Base-by-base conservation (phyloP, 2,329 filamentous ascomycete species). In the Fusarium drepaniforme region DNA sequence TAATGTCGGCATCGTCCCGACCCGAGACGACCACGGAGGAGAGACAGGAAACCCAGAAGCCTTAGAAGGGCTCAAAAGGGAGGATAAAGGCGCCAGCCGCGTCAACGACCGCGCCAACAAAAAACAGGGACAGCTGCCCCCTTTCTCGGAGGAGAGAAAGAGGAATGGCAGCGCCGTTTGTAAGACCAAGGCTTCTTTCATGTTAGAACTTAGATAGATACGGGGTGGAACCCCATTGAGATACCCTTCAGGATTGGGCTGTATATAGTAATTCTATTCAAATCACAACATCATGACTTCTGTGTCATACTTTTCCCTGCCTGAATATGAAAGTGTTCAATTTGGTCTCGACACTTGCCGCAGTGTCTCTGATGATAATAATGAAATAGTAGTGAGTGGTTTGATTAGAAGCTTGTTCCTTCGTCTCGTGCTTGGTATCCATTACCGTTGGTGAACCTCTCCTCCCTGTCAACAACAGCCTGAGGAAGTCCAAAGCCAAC, bases 401-500 rank as follows among this genome's bases (percentile, higher is more conserved):
- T 25, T 25, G 11, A 18, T 71, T 25, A 78, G 1, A 78, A 37
- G 11, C 76, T 77, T 21, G 38, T 51, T 1, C 70, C 77, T 7
- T 78, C 70, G 11, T 78, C 77, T 40, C 64, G 64, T 6, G 58
- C 58, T 30, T 66, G 53, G 5, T 76, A 76, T 6, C 74, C 74
- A 30, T 76, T 73, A 1, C 72, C 70, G 1, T 76, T 75, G 1
- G 70, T 84, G 8, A 93, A 73, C 70, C 81, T 84, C 75, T 92
- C 89, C 83, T 97, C 94, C 18, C 89, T 84, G 74, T 89, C 85
- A 1, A 96, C 91, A 30, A 97, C 86, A 16, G 84, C 86, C 81
- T 89, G 86, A 0, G 94, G 94, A 57, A 97, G 80, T 23, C 86
- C 86, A 51, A 89, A 86, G 0, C 93, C 94, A 35, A 96, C 81